Conservation (phyloP, 495 filamentous ascomycete species). For the Penicillium chermesinum region DNA sequence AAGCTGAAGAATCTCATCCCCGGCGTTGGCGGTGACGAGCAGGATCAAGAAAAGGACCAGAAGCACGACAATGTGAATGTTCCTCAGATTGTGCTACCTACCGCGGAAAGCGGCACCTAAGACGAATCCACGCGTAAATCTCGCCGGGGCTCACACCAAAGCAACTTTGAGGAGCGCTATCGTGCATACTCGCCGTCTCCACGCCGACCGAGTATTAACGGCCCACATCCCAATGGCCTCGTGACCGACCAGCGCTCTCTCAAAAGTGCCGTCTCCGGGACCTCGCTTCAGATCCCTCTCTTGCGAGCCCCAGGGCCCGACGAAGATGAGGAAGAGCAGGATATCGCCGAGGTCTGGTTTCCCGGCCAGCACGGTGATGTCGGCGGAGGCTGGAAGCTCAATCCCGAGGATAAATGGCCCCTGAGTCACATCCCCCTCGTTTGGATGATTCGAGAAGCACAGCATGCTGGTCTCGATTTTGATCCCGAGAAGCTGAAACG, state of each 20-base stretch:
- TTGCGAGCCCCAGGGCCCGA: background rate
- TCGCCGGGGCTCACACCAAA: background rate
- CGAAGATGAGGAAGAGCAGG: constrained; percentile 55
- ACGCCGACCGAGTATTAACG: constrained; percentile 5
- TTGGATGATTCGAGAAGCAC: constrained; percentile 77
- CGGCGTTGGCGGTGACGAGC: background rate
- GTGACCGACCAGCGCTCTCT: constrained; percentile 6
- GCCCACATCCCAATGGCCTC: background rate
- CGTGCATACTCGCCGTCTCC: constrained; percentile 9
- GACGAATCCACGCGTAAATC: background rate
- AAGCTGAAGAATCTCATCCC: constrained; percentile 7
- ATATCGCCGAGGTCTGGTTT: constrained; percentile 78
- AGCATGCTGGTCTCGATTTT: constrained; percentile 62
- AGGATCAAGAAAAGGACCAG: background rate
- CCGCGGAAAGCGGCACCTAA: background rate
- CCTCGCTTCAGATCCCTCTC: constrained; percentile 8
- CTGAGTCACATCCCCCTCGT: constrained; percentile 67
- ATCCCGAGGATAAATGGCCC: constrained; percentile 45
- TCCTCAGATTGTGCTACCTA: constrained; percentile 11
- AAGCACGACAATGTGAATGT: constrained; percentile 5
- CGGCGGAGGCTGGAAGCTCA: constrained; percentile 71
- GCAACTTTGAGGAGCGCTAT: constrained; percentile 8
- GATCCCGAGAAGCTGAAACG: constrained; percentile 59
- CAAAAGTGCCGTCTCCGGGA: constrained; percentile 9
- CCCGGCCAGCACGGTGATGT: constrained; percentile 74